These are phyloP conservation scores for Delphinella strobiligena DNA, from an alignment of 2,329 filamentous ascomycete species.

Conservation along the genomic window DNA sequence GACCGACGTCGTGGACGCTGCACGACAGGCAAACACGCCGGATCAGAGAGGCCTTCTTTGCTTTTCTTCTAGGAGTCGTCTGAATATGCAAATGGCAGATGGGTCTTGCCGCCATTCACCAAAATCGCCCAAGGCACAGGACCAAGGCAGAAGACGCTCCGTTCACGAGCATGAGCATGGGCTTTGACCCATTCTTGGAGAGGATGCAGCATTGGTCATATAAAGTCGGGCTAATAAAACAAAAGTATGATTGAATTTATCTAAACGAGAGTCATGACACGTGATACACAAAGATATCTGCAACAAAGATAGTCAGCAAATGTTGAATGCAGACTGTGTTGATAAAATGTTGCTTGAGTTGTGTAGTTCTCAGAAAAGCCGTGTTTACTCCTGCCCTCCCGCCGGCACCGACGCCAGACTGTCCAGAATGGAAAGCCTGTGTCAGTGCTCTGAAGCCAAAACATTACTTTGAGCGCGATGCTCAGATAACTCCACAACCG, in stretches of 20 bases:
- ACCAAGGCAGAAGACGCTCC: constrained; percentile 1
- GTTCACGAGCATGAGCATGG: too few species aligned
- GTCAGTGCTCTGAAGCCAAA: constrained; percentile 21
- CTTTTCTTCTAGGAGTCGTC: not conserved
- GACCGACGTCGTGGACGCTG: not conserved
- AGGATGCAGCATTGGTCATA: too few species aligned
- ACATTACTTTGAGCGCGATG: constrained; percentile 15
- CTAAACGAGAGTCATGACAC: too few species aligned
- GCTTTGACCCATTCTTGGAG: too few species aligned
- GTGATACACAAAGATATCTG: too few species aligned
- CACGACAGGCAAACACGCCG: not conserved
- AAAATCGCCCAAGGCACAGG: constrained; percentile 1
- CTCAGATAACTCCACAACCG: constrained; percentile 24
- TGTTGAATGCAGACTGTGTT: not conserved
- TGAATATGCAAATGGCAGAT: not conserved
- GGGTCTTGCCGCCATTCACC: not conserved
- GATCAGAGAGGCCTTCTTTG: not conserved
- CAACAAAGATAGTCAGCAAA: not conserved
- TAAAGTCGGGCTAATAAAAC: too few species aligned
- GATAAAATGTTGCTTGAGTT: not conserved
- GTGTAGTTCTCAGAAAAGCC: constrained; percentile 22
- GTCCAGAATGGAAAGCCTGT: constrained; percentile 23
- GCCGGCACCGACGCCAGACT: constrained; percentile 20
- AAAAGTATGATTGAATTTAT: too few species aligned
- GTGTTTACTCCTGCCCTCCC: constrained; percentile 25